Conservation (phyloP, 441 rosid genomes). For the Metrosideros polymorpha region DNA sequence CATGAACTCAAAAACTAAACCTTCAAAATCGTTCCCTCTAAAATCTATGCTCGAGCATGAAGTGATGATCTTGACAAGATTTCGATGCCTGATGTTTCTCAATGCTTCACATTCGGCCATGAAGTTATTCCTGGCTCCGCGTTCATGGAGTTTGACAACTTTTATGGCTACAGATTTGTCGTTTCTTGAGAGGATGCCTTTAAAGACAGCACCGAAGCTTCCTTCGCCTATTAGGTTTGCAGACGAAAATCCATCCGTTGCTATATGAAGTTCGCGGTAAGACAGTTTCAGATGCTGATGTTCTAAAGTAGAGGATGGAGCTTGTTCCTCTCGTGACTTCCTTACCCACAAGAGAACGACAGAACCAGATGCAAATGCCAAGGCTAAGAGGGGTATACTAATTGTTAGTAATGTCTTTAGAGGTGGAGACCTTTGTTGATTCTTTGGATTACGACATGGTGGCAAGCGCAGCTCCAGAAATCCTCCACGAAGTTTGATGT, state of each 20-base stretch:
- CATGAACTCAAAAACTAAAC: slow-evolving; percentile 11
- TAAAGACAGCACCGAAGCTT: background rate
- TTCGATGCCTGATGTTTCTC: slow-evolving; percentile 2
- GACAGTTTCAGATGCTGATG: background rate
- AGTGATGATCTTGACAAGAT: slow-evolving; percentile 3
- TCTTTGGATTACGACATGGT: background rate
- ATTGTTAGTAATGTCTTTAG: background rate
- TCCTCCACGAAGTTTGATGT: background rate
- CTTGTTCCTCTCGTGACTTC: background rate
- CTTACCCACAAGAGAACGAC: background rate
- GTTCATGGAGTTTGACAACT: background rate
- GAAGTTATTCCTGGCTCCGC: slow-evolving; percentile 2
- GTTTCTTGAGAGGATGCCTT: background rate
- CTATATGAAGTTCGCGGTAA: background rate
- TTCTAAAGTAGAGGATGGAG: background rate
- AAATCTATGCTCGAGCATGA: background rate
- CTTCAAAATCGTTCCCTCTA: background rate
- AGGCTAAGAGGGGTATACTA: background rate
- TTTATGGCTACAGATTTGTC: background rate
- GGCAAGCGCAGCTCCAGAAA: background rate
- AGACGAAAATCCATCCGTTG: background rate
- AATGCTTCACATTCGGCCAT: slow-evolving; percentile 2
- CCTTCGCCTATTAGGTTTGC: background rate
- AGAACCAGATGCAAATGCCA: background rate
- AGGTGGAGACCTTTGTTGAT: background rate